Evolutionary conservation across 495 filamentous ascomycete genomes (phyloP).

Genomic region (Tuber calosporum): DNA sequence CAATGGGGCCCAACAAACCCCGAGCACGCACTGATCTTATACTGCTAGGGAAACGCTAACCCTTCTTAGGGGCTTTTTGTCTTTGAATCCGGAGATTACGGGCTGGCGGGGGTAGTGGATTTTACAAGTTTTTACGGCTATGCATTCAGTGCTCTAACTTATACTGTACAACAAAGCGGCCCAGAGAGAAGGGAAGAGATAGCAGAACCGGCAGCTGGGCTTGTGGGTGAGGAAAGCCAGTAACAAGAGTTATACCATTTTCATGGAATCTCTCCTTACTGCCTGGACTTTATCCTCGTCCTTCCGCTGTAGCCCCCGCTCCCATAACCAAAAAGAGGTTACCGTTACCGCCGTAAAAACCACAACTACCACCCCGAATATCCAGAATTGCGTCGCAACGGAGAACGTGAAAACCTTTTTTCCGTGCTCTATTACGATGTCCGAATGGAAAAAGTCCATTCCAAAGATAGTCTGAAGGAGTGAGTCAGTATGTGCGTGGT

Average conservation of each 20-base stretch:
- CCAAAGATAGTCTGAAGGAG: conserved; percentile 8
- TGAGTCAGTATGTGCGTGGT: neutral
- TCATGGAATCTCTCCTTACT: neutral
- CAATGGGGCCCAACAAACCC: no score
- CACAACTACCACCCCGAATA: neutral
- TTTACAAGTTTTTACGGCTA: neutral
- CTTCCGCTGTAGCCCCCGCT: neutral
- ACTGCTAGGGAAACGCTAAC: no score
- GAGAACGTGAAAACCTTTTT: neutral
- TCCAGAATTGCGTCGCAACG: conserved; percentile 4
- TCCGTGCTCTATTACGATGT: conserved; percentile 2
- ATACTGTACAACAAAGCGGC: neutral
- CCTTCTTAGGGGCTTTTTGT: no score
- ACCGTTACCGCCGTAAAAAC: conserved; percentile 11
- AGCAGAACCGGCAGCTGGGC: neutral
- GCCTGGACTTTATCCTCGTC: neutral
- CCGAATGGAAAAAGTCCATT: conserved; percentile 11
- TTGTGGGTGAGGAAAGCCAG: neutral
- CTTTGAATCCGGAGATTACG: no score
- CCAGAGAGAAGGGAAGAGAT: neutral
- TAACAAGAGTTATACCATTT: neutral
- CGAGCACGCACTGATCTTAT: no score
- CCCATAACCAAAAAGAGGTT: conserved; percentile 9
- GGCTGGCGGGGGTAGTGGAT: no score
- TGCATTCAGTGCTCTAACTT: neutral